Percentiles rank a stretch among this genome's conserved stretches.
Conservation (phyloP, 257 asterid species). For the Plectranthus barbatus region DNA sequence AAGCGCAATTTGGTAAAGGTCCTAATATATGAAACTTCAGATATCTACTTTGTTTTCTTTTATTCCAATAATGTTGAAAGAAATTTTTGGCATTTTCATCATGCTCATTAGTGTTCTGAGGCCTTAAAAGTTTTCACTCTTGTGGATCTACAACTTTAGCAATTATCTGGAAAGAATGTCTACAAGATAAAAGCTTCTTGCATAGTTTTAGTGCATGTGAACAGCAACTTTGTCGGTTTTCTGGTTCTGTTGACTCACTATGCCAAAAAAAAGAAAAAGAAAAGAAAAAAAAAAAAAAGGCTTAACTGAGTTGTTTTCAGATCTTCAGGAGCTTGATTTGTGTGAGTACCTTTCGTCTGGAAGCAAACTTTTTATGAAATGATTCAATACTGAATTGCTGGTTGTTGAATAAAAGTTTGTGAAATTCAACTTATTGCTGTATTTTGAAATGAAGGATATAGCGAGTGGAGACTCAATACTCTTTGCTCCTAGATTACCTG, state of each 20-base stretch:
- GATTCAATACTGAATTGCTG: neutral
- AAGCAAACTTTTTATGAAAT: neutral
- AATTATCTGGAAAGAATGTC: neutral
- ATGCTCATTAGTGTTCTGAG: neutral
- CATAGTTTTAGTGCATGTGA: neutral
- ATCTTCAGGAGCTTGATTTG: neutral
- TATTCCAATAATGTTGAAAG: neutral
- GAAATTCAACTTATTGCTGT: slow-evolving; percentile 10
- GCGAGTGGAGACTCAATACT: slow-evolving; percentile 72
- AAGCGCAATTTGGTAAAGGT: neutral
- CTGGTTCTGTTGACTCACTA: neutral
- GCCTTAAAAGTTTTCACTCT: neutral
- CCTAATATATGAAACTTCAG: slow-evolving; percentile 3
- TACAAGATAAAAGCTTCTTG: neutral
- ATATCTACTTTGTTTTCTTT: neutral
- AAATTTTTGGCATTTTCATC: neutral
- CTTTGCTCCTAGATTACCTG: slow-evolving; percentile 83
- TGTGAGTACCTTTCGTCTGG: neutral
- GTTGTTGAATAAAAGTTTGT: neutral
- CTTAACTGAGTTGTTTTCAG: neutral
- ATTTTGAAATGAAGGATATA: slow-evolving; percentile 55
- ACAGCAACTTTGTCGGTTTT: slow-evolving; percentile 1
- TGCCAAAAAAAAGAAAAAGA: neutral
- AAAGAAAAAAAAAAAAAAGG: neutral
- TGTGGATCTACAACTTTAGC: slow-evolving; percentile 1